Conservation (phyloP, 1,284 basidiomycete genomes). For the Serendipita sp. region DNA sequence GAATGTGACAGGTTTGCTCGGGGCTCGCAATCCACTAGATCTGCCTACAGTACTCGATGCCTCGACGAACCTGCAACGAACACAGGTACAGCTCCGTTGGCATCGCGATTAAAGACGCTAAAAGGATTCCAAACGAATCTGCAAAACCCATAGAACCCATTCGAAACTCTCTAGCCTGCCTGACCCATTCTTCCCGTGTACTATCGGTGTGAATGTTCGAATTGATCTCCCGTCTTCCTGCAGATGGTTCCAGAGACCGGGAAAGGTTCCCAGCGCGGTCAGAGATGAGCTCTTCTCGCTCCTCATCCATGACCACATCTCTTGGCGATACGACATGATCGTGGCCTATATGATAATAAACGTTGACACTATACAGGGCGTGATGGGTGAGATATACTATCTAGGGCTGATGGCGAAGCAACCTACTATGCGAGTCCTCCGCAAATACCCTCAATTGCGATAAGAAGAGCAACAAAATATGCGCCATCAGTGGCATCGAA, state of each 20-base stretch:
- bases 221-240: not conserved
- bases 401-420: not conserved
- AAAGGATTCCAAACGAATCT: conserved; percentile 62
- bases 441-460: conserved; percentile 75
- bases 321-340: conserved; percentile 29
- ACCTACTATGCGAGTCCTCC: conserved; percentile 85
- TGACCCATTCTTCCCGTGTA: conserved; percentile 39
- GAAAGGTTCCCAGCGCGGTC: conserved; percentile 13
- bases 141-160: conserved; percentile 77
- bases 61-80: conserved; percentile 53
- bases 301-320: not conserved
- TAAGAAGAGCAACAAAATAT: conserved; percentile 56
- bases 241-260: conserved; percentile 1
- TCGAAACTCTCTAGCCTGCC: conserved; percentile 73
- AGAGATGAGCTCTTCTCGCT: not conserved
- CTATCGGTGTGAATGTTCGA: conserved; percentile 18
- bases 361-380: conserved; percentile 50
- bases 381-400: conserved; percentile 6
- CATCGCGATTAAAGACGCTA: conserved; percentile 66
- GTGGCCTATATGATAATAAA: conserved; percentile 74
- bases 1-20: no score
- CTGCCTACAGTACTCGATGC: conserved; percentile 57
- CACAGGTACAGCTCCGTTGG: conserved; percentile 76
- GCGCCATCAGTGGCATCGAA: conserved; percentile 38
- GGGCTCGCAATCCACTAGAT: conserved; percentile 19